These are phyloP conservation scores for Eutrema salsugineum DNA, from an alignment of 441 rosid genomes.

Conservation along the genomic window DNA sequence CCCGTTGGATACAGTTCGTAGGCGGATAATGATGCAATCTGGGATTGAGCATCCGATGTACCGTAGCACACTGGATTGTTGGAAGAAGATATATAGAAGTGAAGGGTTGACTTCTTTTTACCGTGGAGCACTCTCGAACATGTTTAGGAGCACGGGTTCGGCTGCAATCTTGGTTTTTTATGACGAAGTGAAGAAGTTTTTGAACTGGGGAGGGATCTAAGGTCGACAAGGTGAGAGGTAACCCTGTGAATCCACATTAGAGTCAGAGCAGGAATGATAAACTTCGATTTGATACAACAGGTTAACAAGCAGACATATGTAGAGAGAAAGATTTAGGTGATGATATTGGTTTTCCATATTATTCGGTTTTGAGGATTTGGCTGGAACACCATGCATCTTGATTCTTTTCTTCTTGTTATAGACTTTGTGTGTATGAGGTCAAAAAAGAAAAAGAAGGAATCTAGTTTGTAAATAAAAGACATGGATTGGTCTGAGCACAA, in stretches of 20 bases:
- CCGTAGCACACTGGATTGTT: constrained; percentile 64
- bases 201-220: constrained; percentile 75
- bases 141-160: constrained; percentile 88
- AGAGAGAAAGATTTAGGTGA: constrained; percentile 24
- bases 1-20: constrained; percentile 84
- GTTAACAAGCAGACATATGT: constrained; percentile 20
- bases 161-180: constrained; percentile 91
- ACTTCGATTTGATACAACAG: constrained; percentile 25
- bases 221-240: constrained; percentile 5
- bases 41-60: constrained; percentile 78
- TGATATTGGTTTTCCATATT: constrained; percentile 8
- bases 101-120: constrained; percentile 86
- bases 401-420: constrained; percentile 29
- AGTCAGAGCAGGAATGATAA: constrained; percentile 1
- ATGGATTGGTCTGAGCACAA: constrained; percentile 16
- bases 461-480: constrained; percentile 26
- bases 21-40: constrained; percentile 97
- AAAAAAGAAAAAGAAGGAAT: neutral
- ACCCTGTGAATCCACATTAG: constrained; percentile 1
- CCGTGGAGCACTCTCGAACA: constrained; percentile 80
- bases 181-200: constrained; percentile 81
- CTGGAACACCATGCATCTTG: constrained; percentile 19
- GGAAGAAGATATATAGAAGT: constrained; percentile 69
- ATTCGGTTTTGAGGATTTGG: constrained; percentile 14
- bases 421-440: constrained; percentile 17